These are phyloP conservation scores for Leptodermis oblonga DNA, from an alignment of 257 asterid species.

Conservation along the genomic window DNA sequence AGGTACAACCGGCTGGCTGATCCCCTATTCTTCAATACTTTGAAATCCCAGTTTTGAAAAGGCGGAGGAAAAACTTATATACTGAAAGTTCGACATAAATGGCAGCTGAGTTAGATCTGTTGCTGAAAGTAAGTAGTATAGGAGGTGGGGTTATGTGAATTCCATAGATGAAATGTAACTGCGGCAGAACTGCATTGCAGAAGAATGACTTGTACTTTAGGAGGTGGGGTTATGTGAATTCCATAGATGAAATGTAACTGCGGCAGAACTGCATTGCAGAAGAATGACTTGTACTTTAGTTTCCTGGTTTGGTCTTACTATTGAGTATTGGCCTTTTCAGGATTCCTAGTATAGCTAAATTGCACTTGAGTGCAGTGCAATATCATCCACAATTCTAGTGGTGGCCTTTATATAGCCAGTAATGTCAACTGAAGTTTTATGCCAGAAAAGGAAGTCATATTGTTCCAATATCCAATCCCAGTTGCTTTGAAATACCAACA, in stretches of 20 bases:
- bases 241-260: neutral
- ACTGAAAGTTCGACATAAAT: neutral
- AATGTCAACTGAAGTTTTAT: neutral
- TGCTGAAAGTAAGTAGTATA: neutral
- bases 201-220: no score
- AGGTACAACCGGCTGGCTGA: neutral
- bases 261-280: neutral
- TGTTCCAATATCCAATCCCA: no score
- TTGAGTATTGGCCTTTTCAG: neutral
- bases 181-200: no score
- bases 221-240: constrained; percentile 4
- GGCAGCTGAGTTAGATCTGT: neutral
- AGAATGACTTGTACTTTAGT: neutral
- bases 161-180: constrained; percentile 3
- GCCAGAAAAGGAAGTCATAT: neutral
- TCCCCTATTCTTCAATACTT: neutral
- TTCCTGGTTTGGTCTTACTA: neutral
- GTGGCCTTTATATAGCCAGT: neutral
- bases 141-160: constrained; percentile 7
- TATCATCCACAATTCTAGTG: neutral
- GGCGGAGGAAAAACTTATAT: neutral
- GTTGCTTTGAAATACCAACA: no score
- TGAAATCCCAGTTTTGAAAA: constrained; percentile 10
- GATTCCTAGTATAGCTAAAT: neutral
- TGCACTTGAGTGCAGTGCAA: neutral